Evolutionary conservation across 305 asterid genomes (phyloP).

Genomic region (Fraxinus velutina): DNA sequence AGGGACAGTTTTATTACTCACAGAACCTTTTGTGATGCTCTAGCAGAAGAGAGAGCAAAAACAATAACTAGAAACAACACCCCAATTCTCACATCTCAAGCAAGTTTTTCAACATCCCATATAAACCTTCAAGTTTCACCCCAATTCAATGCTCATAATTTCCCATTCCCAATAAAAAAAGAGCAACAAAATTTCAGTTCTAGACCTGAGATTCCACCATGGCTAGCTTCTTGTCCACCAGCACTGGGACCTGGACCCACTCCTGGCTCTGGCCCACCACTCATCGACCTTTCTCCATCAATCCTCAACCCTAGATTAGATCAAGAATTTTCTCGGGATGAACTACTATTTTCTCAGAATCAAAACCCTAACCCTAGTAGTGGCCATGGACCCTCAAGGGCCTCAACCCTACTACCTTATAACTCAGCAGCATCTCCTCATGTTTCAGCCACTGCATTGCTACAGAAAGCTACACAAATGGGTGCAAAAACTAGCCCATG

Average conservation of each 20-base stretch:
- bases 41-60: slow-evolving; percentile 53
- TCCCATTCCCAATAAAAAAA: slow-evolving; percentile 45
- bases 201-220: slow-evolving; percentile 45
- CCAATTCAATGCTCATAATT: slow-evolving; percentile 30
- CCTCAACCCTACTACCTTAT: slow-evolving; percentile 29
- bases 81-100: slow-evolving; percentile 16
- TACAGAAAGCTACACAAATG: slow-evolving; percentile 62
- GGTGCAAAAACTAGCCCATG: slow-evolving; percentile 43
- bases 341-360: slow-evolving; percentile 4
- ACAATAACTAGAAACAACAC: slow-evolving; percentile 22
- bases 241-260: neutral
- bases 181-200: slow-evolving; percentile 40
- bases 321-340: slow-evolving; percentile 12
- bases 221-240: slow-evolving; percentile 35
- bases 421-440: slow-evolving; percentile 31
- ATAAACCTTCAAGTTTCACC: slow-evolving; percentile 30
- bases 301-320: slow-evolving; percentile 28
- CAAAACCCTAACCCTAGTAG: slow-evolving; percentile 55
- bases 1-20: slow-evolving; percentile 72
- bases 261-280: slow-evolving; percentile 22
- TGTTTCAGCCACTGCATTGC: slow-evolving; percentile 65
- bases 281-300: slow-evolving; percentile 35
- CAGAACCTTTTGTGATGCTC: slow-evolving; percentile 64
- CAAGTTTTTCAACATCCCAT: slow-evolving; percentile 25
- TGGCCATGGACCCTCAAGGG: slow-evolving; percentile 23